Evolutionary conservation across 1,284 basidiomycete genomes (phyloP), one percentile per base, ranked within the genome.

Genomic region (Ceratobasidium sp.): DNA sequence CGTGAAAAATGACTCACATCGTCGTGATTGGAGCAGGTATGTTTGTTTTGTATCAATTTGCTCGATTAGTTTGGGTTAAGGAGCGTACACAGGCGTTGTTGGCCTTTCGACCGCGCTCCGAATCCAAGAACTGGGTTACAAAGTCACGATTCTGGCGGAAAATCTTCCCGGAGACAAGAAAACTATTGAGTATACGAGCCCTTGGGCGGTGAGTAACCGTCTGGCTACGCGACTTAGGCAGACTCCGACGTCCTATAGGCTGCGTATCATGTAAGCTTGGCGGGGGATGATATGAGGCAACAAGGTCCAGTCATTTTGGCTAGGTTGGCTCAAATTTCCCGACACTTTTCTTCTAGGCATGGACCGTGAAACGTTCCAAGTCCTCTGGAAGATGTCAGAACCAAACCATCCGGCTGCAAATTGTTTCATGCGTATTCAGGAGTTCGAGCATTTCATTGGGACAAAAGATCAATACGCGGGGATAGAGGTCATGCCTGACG

Each of bases 51-150:
- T 28, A 6, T 7, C 7, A 7, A 17, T 20, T 20, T 23, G 12
- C 12, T 20, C 15, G 7, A 26, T 9, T 38, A 9, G 33, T 50
- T 26, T 6, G 12, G n/a, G 33, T 23, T 61, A 23, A 46, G 13
- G 9, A 13, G 23, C 28, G 23, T 26, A 3, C 6, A 26, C n/a
- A 92, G 93, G 93, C 62, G 92, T 94, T 0, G 84, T 93, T 38
- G 93, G 93, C 4, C 86, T 94, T 17, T 91, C 92, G 1, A 92
- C 93, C 0, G 93, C 92, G 0, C 82, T 94, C 26, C 88, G 85
- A 77, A 84, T 93, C 38, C 91, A 91, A 82, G 90, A 92, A 81
- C 86, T 85, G 44, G 88, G 86, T 12, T 90, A 91, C 81, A 81
- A 85, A 26, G 91, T 94, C 15, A 90, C 89, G 2, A 87, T 95